Percentiles rank a stretch among this genome's conserved stretches.
phyloP scores from a whole-genome alignment of 768 basidiomycete genomes.

The Auriscalpium vulgare region DNA sequence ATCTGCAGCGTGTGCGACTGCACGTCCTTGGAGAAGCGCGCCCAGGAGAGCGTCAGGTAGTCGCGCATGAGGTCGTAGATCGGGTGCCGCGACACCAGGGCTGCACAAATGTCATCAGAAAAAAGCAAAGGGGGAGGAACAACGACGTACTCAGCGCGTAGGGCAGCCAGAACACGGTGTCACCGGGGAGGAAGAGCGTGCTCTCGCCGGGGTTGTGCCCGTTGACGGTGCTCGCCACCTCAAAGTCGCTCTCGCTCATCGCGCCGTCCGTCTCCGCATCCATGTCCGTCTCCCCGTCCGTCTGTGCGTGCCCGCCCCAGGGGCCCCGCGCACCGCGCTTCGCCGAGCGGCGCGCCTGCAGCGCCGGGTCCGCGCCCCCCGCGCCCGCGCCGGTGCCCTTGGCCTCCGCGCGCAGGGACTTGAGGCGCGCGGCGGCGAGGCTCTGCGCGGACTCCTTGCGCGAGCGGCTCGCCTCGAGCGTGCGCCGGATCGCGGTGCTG shows the following conservation, averaged over 20 bases:
- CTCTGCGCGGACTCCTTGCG: conserved; percentile 79
- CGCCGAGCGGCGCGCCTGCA: conserved; percentile 48
- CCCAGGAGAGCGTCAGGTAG: conserved; percentile 93
- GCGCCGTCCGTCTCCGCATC: conserved; percentile 63
- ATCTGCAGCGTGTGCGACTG: conserved; percentile 89
- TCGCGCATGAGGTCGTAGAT: conserved; percentile 95
- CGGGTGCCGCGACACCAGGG: conserved; percentile 84
- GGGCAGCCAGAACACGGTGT: conserved; percentile 92
- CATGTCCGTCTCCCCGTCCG: conserved; percentile 63
- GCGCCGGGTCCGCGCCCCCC: conserved; percentile 42
- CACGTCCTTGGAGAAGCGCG: conserved; percentile 89
- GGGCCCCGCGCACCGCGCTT: conserved; percentile 58
- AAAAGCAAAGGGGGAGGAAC: conserved; percentile 3
- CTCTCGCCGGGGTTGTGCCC: conserved; percentile 83
- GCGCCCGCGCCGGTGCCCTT: conserved; percentile 24
- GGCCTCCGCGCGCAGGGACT: conserved; percentile 46
- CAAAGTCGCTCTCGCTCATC: conserved; percentile 82
- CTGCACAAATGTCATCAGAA: conserved; percentile 28
- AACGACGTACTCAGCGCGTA: conserved; percentile 73
- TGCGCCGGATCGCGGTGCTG: conserved; percentile 74
- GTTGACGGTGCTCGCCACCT: conserved; percentile 63
- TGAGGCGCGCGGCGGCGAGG: conserved; percentile 58
- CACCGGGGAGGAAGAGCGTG: conserved; percentile 80
- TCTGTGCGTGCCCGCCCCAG: conserved; percentile 51
- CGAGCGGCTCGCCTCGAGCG: conserved; percentile 68